Conservation (phyloP, 176 grass and related monocot species). For the Cenchrus fungigraminus region DNA sequence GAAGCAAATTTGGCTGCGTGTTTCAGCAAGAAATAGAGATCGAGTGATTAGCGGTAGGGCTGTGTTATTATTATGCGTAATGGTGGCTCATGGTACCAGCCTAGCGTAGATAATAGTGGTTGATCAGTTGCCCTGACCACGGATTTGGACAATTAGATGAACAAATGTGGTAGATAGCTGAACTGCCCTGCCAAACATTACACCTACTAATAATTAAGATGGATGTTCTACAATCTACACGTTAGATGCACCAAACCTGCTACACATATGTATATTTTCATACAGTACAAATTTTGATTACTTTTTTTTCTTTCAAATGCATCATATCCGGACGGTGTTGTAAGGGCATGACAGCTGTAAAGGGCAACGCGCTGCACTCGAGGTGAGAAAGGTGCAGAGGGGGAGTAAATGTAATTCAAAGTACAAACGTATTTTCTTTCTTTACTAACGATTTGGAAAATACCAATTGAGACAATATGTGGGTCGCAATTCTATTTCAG, state of each 20-base stretch:
- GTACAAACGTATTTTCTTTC: too few species aligned
- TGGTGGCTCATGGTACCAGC: neutral
- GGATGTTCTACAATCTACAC: neutral
- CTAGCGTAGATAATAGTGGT: neutral
- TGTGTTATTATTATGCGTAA: conserved; percentile 9
- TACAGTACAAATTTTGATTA: neutral
- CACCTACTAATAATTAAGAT: neutral
- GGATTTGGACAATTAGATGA: conserved; percentile 1
- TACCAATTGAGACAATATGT: too few species aligned
- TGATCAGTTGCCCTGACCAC: neutral
- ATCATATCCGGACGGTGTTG: neutral
- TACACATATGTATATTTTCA: neutral
- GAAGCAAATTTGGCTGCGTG: conserved; percentile 15
- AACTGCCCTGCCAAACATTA: conserved; percentile 12
- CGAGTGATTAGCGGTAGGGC: neutral
- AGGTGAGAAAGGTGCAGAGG: neutral
- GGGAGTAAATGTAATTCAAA: too few species aligned
- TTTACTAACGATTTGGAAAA: too few species aligned
- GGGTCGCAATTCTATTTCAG: too few species aligned
- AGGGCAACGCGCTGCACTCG: neutral
- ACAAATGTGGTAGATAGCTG: conserved; percentile 19
- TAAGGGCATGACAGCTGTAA: neutral
- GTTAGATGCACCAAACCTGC: conserved; percentile 31
- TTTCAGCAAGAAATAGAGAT: neutral
- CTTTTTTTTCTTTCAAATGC: neutral